Evolutionary conservation across 2,329 filamentous ascomycete species (phyloP).

Genomic region (Hypocreales sp.): DNA sequence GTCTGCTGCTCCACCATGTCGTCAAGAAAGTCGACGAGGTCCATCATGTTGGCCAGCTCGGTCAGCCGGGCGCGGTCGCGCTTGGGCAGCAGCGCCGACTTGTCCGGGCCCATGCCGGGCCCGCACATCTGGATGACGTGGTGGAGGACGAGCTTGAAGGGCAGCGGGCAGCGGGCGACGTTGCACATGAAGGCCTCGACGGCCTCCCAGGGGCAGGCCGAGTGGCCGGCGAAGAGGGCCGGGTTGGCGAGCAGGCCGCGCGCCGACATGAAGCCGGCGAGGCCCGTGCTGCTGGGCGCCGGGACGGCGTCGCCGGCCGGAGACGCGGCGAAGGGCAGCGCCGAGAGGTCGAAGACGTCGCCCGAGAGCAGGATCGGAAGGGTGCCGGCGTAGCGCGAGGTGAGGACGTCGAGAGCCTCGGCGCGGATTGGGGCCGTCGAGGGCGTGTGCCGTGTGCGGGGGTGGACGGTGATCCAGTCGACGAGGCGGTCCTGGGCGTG

Average conservation of each 20-base stretch:
- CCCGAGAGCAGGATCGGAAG: slow-evolving; percentile 54
- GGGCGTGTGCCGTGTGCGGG: slow-evolving; percentile 44
- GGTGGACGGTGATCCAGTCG: slow-evolving; percentile 58
- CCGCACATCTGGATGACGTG: slow-evolving; percentile 53
- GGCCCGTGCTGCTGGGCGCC: slow-evolving; percentile 26
- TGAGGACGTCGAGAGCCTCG: slow-evolving; percentile 42
- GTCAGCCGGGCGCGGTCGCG: slow-evolving; percentile 36
- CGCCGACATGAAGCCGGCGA: slow-evolving; percentile 54
- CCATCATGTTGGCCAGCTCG: slow-evolving; percentile 34
- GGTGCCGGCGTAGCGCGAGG: slow-evolving; percentile 31
- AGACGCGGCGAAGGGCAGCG: slow-evolving; percentile 27
- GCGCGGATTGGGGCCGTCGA: slow-evolving; percentile 46
- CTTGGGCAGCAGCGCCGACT: slow-evolving; percentile 36
- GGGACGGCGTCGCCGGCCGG: slow-evolving; percentile 1
- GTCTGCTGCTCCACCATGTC: slow-evolving; percentile 24
- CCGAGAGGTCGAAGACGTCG: slow-evolving; percentile 44
- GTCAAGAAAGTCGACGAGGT: slow-evolving; percentile 46
- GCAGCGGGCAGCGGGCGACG: slow-evolving; percentile 40
- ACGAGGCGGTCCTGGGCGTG: slow-evolving; percentile 34
- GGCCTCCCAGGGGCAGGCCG: slow-evolving; percentile 44
- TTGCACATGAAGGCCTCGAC: slow-evolving; percentile 47
- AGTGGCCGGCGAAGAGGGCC: slow-evolving; percentile 42
- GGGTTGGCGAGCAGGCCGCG: slow-evolving; percentile 53
- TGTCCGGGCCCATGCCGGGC: slow-evolving; percentile 37
- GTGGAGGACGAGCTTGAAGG: slow-evolving; percentile 47